phyloP scores from a whole-genome alignment of 768 basidiomycete genomes.

The Stropharia rugosoannulata region DNA sequence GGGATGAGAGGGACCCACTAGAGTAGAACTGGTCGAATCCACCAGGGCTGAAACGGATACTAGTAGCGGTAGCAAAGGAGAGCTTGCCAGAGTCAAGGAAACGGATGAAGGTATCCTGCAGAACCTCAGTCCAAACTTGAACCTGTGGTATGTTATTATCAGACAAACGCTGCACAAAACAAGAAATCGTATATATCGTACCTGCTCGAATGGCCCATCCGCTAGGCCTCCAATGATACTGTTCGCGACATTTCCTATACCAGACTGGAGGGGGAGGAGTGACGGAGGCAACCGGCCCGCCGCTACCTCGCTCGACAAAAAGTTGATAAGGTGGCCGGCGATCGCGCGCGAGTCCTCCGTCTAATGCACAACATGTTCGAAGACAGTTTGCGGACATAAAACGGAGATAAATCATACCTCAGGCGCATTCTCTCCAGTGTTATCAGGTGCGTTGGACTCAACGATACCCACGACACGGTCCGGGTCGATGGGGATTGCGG shows the following conservation, averaged over 20 bases:
- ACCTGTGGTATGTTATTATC: not conserved
- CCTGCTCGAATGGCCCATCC: constrained; percentile 46
- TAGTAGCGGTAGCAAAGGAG: constrained; percentile 46
- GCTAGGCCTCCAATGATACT: constrained; percentile 49
- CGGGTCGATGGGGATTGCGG: constrained; percentile 46
- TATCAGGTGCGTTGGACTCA: constrained; percentile 40
- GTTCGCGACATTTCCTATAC: constrained; percentile 50
- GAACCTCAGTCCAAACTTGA: constrained; percentile 49
- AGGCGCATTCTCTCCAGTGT: constrained; percentile 43
- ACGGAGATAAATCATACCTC: constrained; percentile 27
- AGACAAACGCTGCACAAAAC: not conserved
- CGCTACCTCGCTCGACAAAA: constrained; percentile 39
- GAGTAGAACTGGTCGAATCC: constrained; percentile 50
- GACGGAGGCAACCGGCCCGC: constrained; percentile 40
- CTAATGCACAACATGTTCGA: constrained; percentile 15
- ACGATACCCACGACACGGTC: constrained; percentile 46
- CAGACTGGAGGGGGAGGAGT: constrained; percentile 44
- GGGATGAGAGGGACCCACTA: constrained; percentile 24
- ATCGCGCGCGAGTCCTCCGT: constrained; percentile 41
- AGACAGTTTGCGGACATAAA: not conserved
- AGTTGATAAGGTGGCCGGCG: constrained; percentile 42
- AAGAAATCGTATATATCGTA: constrained; percentile 7
- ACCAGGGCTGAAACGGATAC: constrained; percentile 44
- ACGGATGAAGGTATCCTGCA: constrained; percentile 45
- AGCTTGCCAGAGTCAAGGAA: constrained; percentile 49